Evolutionary conservation across 2,329 filamentous ascomycete genomes (phyloP), one percentile per base, ranked within the genome.

Genomic region (Nemania diffusa): DNA sequence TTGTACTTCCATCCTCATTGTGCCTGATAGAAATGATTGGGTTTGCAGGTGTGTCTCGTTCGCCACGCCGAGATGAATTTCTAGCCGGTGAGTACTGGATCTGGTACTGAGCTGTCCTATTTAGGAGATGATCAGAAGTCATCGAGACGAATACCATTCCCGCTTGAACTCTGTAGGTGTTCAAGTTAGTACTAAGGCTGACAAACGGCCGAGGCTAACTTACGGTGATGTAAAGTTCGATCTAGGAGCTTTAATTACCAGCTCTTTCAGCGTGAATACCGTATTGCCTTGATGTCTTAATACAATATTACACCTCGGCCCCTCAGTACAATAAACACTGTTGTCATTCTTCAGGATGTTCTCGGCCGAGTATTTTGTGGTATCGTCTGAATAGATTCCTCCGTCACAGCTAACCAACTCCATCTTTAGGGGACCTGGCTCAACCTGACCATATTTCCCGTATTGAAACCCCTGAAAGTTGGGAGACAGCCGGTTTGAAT

Each of bases 141-240:
- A 97, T 97, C 52, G 92, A 88, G 29, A 98, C 86, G 76, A 97
- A 97, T 0, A 98, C 88, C 86, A 97, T 91, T 51, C 96, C 95
- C 84, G 97, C 92, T 79, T 95, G 91, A 60, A 97, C 90, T 61
- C 92, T 62, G 62, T 69, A 64, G 64, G 64, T 63, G 69, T 70
- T 65, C 65, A 58, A 57, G 74, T 84, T 71, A 84, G 79, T 51
- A 69, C 67, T 53, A 66, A 37, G 22, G 32, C 26, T 9, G n/a
- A n/a, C 29, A 56, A 57, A 46, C 29, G 32, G 32, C 11, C 34
- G n/a, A 34, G 50, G 52, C 50, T 44, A 48, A 88, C 92, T 80
- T 88, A 97, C 92, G 94, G 94, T 73, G 93, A 90, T 67, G 93
- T 94, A 79, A 94, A 97, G 60, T 92, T 92, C 50, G 87, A 83